A percentile compares a stretch with the other conserved stretches of the same genome.
Conservation (phyloP, 768 basidiomycete genomes). For the Rickenella mellea region DNA sequence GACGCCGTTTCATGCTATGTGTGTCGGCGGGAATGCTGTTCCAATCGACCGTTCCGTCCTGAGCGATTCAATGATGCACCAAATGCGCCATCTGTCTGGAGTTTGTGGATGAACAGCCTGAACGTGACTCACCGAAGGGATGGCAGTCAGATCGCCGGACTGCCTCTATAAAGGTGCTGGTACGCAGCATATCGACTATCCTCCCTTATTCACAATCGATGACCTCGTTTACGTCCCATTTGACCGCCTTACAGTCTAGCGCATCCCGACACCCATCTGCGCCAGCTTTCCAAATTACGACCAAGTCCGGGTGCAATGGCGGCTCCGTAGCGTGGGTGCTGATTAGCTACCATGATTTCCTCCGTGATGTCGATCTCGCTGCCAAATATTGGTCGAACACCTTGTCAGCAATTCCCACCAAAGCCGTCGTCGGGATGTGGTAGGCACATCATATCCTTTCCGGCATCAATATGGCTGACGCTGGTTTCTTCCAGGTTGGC, state of each 20-base stretch:
- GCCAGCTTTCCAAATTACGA: slow-evolving; percentile 54
- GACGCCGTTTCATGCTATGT: too few relatives aligned
- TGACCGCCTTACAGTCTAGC: slow-evolving; percentile 51
- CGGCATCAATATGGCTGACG: slow-evolving; percentile 1
- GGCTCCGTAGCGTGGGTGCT: slow-evolving; percentile 44
- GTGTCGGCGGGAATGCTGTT: too few relatives aligned
- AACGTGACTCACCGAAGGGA: too few relatives aligned
- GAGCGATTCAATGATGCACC: too few relatives aligned
- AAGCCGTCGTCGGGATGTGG: slow-evolving; percentile 69
- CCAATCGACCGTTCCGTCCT: too few relatives aligned
- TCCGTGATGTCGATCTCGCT: slow-evolving; percentile 50
- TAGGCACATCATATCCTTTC: slow-evolving; percentile 23
- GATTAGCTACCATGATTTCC: slow-evolving; percentile 59
- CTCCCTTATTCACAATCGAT: too few relatives aligned
- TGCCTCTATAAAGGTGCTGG: too few relatives aligned
- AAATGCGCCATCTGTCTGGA: too few relatives aligned
- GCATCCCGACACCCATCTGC: slow-evolving; percentile 38
- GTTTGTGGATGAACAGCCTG: too few relatives aligned
- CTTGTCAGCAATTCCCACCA: slow-evolving; percentile 36
- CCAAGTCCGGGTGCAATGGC: slow-evolving; percentile 30
- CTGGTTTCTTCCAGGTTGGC: slow-evolving; percentile 41
- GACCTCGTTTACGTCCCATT: slow-evolving; percentile 32
- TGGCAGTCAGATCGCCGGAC: too few relatives aligned
- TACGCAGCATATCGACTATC: too few relatives aligned
- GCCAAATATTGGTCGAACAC: slow-evolving; percentile 53